Base-by-base conservation (phyloP, 176 grass and related monocot genomes). In the Chloris gayana region DNA sequence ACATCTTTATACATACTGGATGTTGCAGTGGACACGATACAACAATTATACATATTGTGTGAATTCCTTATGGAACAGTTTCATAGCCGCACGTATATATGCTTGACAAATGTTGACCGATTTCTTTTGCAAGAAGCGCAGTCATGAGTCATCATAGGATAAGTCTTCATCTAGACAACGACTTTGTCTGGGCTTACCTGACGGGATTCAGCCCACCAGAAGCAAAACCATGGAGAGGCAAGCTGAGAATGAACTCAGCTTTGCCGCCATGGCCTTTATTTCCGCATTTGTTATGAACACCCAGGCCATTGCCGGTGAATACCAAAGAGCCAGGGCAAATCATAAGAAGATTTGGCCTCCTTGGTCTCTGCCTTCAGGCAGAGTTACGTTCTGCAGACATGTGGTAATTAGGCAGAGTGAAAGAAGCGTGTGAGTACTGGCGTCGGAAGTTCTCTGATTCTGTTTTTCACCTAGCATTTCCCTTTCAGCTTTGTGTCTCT, bases 401-500 rank as follows among this genome's bases (percentile, higher is more conserved):
- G 18, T 5, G 13, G 30, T 26, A 37, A 63, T 37, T 12, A 78
- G 4, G 7, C 53, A 70, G 38, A 84, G 74, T 38, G 66, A 70
- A n/a, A 84, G 7, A 6, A 70, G 26, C 19, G 22, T n/a, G 26
- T 60, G 27, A 51, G 66, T 42, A 27, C 26, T 44, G 25, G 66
- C 4, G 4, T 4, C 30, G 22, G 5, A 32, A 15, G 61, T n/a
- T 2, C 13, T 3, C 72, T 45, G 37, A 10, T 37, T 8, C 22
- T 27, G 25, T n/a, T 13, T 71, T 67, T 30, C 21, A 26, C 37
- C 75, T 70, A 53, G 14, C 74, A 84, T 84, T 76, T 70, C 51
- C 30, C 7, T 83, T 64, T 9, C 5, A 54, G 50, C n/a, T 58
- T 58, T 24, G n/a, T 2, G n/a, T 58, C 56, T 58, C 56, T 58